A percentile compares a stretch with the other conserved stretches of the same genome.
Evolutionary conservation across 768 basidiomycete species (phyloP).

Genomic region (Suillus subluteus): DNA sequence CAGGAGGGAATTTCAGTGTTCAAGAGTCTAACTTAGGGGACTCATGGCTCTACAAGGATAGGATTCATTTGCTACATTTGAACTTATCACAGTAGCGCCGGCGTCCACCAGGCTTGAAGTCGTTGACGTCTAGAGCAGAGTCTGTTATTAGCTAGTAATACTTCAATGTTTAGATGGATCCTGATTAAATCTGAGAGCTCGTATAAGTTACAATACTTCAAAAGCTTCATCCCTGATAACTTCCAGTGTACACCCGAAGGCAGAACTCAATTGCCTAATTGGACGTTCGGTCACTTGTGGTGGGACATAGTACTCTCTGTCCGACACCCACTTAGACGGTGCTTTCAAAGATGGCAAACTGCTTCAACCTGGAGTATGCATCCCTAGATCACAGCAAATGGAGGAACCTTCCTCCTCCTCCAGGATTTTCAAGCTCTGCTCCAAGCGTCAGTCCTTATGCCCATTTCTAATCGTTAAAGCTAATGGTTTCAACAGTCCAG

Average conservation of each 20-base stretch:
- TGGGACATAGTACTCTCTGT: background rate
- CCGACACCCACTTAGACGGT: background rate
- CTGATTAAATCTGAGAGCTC: background rate
- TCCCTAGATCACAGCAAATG: constrained; percentile 48
- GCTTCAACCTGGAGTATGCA: constrained; percentile 33
- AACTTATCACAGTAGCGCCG: background rate
- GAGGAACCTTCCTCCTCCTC: constrained; percentile 65
- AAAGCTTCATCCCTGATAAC: background rate
- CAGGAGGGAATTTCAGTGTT: background rate
- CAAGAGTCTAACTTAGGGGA: background rate
- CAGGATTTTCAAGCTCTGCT: constrained; percentile 60
- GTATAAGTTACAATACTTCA: background rate
- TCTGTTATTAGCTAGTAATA: background rate
- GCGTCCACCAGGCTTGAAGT: background rate
- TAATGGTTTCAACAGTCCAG: constrained; percentile 43
- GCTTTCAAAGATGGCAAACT: constrained; percentile 5
- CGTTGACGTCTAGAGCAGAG: background rate
- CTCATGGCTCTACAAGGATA: background rate
- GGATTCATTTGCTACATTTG: background rate
- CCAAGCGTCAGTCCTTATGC: constrained; percentile 20
- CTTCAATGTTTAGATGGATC: background rate
- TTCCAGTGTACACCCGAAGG: too few relatives aligned
- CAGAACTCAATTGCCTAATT: background rate
- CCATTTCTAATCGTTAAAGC: background rate
- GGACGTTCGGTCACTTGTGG: background rate